These are phyloP conservation scores for Botryotinia narcissicola DNA, from an alignment of 2,329 filamentous ascomycete species.

Conservation along the genomic window DNA sequence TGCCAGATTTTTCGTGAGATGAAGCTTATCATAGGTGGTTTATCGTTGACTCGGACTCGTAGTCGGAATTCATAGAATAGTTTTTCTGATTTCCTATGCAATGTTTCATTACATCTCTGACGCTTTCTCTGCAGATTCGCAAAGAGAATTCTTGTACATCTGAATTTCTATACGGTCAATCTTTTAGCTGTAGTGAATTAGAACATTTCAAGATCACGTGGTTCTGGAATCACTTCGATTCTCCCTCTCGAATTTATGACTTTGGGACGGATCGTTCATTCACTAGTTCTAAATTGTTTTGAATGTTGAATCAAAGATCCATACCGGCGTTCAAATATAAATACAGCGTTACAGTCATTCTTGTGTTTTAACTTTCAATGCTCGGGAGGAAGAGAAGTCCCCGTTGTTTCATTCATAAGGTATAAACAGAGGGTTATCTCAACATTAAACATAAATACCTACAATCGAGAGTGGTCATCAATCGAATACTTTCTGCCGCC, in stretches of 20 bases:
- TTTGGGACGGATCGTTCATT: neutral
- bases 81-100: neutral
- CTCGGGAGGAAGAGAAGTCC: neutral
- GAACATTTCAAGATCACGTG: neutral
- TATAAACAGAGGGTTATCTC: neutral
- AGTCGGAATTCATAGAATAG: neutral
- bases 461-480: neutral
- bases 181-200: neutral
- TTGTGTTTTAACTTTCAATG: neutral
- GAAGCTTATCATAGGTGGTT: neutral
- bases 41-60: neutral
- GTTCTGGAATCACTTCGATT: accelerated
- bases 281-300: neutral
- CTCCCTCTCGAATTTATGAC: neutral
- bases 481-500: neutral
- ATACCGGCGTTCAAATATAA: neutral
- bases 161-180: neutral
- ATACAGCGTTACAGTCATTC: neutral
- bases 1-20: neutral
- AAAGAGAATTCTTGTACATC: neutral
- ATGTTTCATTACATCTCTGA: neutral
- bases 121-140: neutral
- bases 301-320: neutral
- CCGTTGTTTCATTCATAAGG: neutral
- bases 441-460: neutral